Conservation (phyloP, 2,329 filamentous ascomycete species). For the Apiospora rasikravindrae region DNA sequence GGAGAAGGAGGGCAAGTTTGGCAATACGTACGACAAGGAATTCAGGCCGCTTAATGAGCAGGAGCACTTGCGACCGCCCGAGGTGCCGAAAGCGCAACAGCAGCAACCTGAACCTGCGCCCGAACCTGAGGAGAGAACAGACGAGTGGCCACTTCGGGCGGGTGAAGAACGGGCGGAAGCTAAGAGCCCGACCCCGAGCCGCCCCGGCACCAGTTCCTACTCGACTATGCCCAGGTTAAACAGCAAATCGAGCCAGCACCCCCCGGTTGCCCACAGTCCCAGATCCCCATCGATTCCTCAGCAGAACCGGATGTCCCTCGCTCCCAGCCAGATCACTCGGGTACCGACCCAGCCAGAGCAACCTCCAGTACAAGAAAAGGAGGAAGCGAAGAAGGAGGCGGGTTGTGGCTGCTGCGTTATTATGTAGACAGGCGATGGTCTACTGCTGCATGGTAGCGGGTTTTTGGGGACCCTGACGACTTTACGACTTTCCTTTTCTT, state of each 20-base stretch:
- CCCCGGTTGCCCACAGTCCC: constrained; percentile 48
- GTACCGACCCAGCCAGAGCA: constrained; percentile 61
- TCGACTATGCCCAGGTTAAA: constrained; percentile 67
- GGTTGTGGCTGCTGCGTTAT: constrained; percentile 75
- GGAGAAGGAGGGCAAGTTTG: constrained; percentile 89
- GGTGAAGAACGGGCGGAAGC: constrained; percentile 38
- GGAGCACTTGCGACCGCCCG: constrained; percentile 52
- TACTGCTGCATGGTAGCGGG: neutral
- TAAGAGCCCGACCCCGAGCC: constrained; percentile 55
- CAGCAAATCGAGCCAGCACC: constrained; percentile 43
- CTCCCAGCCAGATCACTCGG: constrained; percentile 47
- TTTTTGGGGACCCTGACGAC: neutral
- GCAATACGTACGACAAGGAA: constrained; percentile 83
- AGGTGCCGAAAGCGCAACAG: constrained; percentile 36
- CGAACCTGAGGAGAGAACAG: constrained; percentile 37
- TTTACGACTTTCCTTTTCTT: constrained; percentile 15
- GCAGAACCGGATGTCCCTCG: constrained; percentile 34
- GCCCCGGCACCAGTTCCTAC: constrained; percentile 57
- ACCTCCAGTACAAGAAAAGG: constrained; percentile 41
- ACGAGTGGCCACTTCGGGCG: constrained; percentile 65
- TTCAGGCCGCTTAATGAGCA: constrained; percentile 83
- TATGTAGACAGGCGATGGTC: constrained; percentile 57
- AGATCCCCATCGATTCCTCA: constrained; percentile 48
- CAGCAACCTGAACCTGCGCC: constrained; percentile 20
- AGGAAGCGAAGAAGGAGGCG: constrained; percentile 52